Base-by-base conservation (phyloP, 2,329 filamentous ascomycete species). In the Gaeumannomyces sp. region DNA sequence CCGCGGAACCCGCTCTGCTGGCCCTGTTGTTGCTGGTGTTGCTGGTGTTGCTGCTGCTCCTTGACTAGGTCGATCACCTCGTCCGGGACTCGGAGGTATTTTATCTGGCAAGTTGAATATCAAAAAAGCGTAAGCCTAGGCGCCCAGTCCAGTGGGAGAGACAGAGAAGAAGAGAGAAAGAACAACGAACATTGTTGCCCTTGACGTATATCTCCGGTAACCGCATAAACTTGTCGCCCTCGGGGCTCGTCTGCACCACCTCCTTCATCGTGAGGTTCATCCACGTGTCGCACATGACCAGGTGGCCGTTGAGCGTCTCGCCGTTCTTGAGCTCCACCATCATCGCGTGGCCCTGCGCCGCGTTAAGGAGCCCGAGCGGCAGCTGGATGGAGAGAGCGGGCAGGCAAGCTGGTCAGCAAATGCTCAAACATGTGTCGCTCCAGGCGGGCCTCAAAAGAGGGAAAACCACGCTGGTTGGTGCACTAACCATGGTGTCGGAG, bases 181-280 rank as follows among this genome's bases (percentile, higher is more conserved):
- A 10, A 14, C 16, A 14, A 81, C 90, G 67, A 79, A 97, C 94
- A 75, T 98, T 99, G 79, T 98, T 99, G 67, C 95, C 95, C 75
- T 96, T 90, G 63, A 99, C 91, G 74, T 99, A 99, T 66, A 94
- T 93, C 76, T 99, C 96, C 50, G 93, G 89, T 77, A 99, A 80
- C 73, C 92, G 85, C 77, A 92, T 90, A 78, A 99, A 99, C 75
- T 91, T 93, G 78, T 98, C 93, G 68, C 93, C 95, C 73, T 98
- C 94, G 29, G 94, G 89, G 75, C 90, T 97, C 25, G 95, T 98
- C 79, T 98, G 94, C 50, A 98, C 92, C 28, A 99, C 96, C 77
- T 98, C 95, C 78, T 95, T 96, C 70, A 99, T 80, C 2, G 94
- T 98, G 71, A 99, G 81, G 80, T 99, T 99, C 95, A 99, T 99